Evolutionary conservation across 1,284 basidiomycete species (phyloP), one percentile per base, ranked within the genome.

Genomic region (Rhodotorula sp.): DNA sequence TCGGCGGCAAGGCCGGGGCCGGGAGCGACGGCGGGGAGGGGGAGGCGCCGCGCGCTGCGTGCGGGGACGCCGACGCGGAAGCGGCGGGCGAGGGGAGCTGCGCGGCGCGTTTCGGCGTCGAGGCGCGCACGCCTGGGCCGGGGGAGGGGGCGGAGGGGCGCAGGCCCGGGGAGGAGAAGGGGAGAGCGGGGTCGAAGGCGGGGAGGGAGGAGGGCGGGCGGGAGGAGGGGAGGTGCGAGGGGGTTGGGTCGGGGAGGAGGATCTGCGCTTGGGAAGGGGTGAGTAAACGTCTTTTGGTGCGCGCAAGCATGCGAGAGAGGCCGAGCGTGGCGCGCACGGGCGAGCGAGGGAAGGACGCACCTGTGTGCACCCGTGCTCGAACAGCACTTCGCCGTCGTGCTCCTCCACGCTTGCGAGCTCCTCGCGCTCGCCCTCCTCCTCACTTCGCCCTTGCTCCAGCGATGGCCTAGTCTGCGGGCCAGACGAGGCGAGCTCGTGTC

Each of bases 191-290:
- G 32, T 22, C 5, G 25, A 46, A 12, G 60, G 59, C 48, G 25
- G 8, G 17, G 44, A 34, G 21, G 60, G 27, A 25, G 17, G 60
- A 12, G 32, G 34, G 59, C 4, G 7, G 34, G 60, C n/a, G 60
- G 34, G 41, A 21, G n/a, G 27, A 44, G n/a, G 19, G 15, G n/a
- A 15, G 5, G 39, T 19, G 27, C 39, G 57, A 58, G 19, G 57
- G 57, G 22, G 60, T 61, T 8, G 60, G 60, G 48, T 36, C 32
- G 60, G 60, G 60, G 60, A 61, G 60, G 48, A 61, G 25, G 48
- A 61, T 61, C 60, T 61, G 60, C 12, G 44, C 1, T 32, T 1
- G 10, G 15, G 44, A 6, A 46, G 4, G 25, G 34, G 17, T 34
- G 22, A 9, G 58, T 29, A 5, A 34, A 19, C 15, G 19, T 12